A percentile compares a stretch with the other conserved stretches of the same genome.
Conservation (phyloP, 1,139 yeast genomes). For the Geotrichum klebahnii region DNA sequence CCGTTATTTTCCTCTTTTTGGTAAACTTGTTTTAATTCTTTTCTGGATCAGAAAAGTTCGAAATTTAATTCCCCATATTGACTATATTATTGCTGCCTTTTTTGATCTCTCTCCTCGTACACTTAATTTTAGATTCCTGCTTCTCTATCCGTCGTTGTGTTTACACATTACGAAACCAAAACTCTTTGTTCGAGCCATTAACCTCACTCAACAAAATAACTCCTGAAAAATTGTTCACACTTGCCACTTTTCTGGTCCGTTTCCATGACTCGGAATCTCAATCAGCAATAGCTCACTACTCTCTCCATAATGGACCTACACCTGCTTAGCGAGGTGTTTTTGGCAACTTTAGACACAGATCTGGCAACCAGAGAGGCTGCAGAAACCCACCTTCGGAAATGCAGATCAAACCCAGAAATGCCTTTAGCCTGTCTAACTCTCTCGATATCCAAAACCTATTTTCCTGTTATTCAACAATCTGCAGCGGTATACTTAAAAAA, state of each 20-base stretch:
- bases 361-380: slow-evolving; percentile 60
- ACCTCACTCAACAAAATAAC: too few relatives aligned
- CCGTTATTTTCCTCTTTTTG: neutral
- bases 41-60: neutral
- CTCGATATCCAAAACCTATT: slow-evolving; percentile 51
- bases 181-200: too few relatives aligned
- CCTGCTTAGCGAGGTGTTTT: slow-evolving; percentile 42
- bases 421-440: slow-evolving; percentile 79
- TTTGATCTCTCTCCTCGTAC: too few relatives aligned
- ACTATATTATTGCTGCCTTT: too few relatives aligned
- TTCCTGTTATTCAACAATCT: slow-evolving; percentile 60
- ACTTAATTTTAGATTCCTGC: too few relatives aligned
- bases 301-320: slow-evolving; percentile 15
- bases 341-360: slow-evolving; percentile 73
- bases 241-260: neutral
- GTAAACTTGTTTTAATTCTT: neutral
- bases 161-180: too few relatives aligned
- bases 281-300: neutral
- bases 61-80: neutral
- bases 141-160: too few relatives aligned
- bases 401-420: slow-evolving; percentile 64
- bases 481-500: slow-evolving; percentile 88
- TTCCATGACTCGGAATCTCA: slow-evolving; percentile 1
- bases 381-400: slow-evolving; percentile 56
- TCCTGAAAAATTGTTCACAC: too few relatives aligned